Evolutionary conservation across 139 green algal species (phyloP).

Genomic region (Edaphochlamys debaryana): DNA sequence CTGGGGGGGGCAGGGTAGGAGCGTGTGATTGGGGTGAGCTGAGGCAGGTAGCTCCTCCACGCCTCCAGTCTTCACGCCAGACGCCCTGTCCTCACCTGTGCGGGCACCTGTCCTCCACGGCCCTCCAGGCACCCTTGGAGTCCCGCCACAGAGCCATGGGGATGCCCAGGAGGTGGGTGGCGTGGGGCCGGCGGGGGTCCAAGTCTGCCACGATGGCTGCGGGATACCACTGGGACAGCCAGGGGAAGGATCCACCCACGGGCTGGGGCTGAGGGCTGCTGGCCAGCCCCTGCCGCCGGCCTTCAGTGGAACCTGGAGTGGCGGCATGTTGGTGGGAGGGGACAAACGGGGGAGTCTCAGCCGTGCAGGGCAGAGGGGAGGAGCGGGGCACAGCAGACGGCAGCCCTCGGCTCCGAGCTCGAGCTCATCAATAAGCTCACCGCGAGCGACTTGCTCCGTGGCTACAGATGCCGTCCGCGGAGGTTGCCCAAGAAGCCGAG

Average conservation of each 20-base stretch:
- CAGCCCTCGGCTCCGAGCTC: no score
- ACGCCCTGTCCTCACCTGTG: conserved; percentile 20
- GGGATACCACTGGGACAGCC: conserved; percentile 58
- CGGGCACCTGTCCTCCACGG: conserved; percentile 55
- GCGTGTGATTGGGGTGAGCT: not conserved
- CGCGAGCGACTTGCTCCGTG: no score
- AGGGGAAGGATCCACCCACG: conserved; percentile 5
- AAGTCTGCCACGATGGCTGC: conserved; percentile 43
- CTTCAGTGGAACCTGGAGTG: no score
- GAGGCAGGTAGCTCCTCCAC: not conserved
- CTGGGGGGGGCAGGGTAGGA: not conserved
- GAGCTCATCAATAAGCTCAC: no score
- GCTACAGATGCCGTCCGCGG: no score
- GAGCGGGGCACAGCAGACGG: no score
- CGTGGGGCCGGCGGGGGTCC: conserved; percentile 45
- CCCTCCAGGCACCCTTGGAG: conserved; percentile 25
- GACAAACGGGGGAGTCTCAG: no score
- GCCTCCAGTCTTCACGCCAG: not conserved
- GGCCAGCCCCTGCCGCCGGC: no score
- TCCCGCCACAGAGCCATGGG: conserved; percentile 47
- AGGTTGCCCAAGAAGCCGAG: no score
- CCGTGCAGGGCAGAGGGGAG: no score
- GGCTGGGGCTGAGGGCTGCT: no score
- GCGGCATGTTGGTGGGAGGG: no score
- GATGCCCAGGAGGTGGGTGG: conserved; percentile 49